Conservation (phyloP, 2,329 filamentous ascomycete species). For the Dactylonectria macrodidyma region DNA sequence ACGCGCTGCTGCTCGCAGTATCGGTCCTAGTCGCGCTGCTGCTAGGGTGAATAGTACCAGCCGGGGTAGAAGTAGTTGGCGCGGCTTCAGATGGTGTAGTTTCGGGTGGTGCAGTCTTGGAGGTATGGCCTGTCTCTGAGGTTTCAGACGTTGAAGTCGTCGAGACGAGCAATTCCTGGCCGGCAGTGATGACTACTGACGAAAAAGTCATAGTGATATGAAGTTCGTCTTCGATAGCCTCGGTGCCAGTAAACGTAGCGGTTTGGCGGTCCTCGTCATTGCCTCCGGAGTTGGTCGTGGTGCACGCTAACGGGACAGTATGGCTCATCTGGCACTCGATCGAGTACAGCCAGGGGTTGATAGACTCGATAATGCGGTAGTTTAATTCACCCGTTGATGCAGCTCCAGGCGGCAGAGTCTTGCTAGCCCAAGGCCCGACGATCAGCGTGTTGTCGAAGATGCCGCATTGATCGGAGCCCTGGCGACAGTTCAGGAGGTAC, state of each 20-base stretch:
- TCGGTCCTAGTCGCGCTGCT: background rate
- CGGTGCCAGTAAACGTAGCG: background rate
- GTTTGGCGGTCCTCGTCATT: conserved; percentile 20
- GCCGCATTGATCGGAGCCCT: conserved; percentile 23
- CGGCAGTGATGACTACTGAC: conserved; percentile 28
- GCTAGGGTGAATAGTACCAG: background rate
- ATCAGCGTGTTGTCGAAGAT: conserved; percentile 15
- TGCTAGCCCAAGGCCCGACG: conserved; percentile 31
- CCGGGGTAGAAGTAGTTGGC: too few relatives aligned
- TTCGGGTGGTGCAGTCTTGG: background rate
- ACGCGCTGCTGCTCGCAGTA: conserved; percentile 2
- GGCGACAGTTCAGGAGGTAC: conserved; percentile 27
- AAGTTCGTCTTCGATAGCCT: background rate
- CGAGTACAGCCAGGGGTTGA: conserved; percentile 17
- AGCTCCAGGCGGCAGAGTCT: conserved; percentile 25
- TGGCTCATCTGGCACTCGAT: conserved; percentile 25
- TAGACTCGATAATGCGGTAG: background rate
- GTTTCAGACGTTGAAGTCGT: conserved; percentile 2
- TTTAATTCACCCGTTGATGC: conserved; percentile 22
- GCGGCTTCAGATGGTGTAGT: background rate
- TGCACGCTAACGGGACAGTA: conserved; percentile 11
- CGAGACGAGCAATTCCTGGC: conserved; percentile 20
- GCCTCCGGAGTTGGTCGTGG: conserved; percentile 21
- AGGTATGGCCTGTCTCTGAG: too few relatives aligned
- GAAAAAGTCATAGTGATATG: conserved; percentile 3